Conservation (phyloP, 768 basidiomycete genomes). For the Lactarius vividus region DNA sequence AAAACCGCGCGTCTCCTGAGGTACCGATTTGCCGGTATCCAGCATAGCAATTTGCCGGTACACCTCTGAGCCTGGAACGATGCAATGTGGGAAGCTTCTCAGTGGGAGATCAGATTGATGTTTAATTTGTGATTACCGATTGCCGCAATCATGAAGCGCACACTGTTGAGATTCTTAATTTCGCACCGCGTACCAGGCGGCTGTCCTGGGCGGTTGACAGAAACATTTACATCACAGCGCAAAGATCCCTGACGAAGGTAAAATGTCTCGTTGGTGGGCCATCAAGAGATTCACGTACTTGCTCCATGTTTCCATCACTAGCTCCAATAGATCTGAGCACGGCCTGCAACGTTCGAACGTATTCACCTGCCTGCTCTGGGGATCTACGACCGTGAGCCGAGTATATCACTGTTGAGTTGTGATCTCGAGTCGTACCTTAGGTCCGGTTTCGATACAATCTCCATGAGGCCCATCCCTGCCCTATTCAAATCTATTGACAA, state of each 20-base stretch:
- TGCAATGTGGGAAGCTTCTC: not conserved
- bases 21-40: slow-evolving; percentile 42
- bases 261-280: not conserved
- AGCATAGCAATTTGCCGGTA: slow-evolving; percentile 69
- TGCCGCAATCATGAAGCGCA: slow-evolving; percentile 79
- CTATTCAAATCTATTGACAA: slow-evolving; percentile 85
- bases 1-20: slow-evolving; percentile 90
- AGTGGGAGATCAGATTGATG: not conserved
- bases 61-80: slow-evolving; percentile 70
- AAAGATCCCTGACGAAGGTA: slow-evolving; percentile 70
- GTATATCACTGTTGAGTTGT: not conserved
- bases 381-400: slow-evolving; percentile 40
- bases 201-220: slow-evolving; percentile 66
- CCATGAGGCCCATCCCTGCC: slow-evolving; percentile 87
- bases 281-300: slow-evolving; percentile 47
- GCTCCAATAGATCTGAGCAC: slow-evolving; percentile 80
- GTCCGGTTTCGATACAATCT: slow-evolving; percentile 94
- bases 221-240: slow-evolving; percentile 94
- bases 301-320: slow-evolving; percentile 97
- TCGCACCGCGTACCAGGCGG: slow-evolving; percentile 84
- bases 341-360: slow-evolving; percentile 79
- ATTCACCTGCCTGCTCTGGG: slow-evolving; percentile 87
- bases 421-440: slow-evolving; percentile 46
- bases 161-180: slow-evolving; percentile 94
- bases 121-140: slow-evolving; percentile 52